Conservation (phyloP, 2,329 filamentous ascomycete genomes). For the Trichoderma atroviride region DNA sequence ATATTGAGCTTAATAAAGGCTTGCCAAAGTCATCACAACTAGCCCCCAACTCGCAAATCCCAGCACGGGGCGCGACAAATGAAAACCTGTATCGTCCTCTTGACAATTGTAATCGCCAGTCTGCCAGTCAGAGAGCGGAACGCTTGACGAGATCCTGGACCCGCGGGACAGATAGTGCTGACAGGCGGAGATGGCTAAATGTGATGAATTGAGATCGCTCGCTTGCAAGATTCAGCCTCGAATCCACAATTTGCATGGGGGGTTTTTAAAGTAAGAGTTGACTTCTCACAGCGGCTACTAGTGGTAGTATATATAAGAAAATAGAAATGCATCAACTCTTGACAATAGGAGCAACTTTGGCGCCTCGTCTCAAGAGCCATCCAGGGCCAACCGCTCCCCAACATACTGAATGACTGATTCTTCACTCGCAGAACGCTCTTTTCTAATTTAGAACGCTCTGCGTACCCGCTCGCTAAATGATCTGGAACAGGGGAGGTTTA, state of each 20-base stretch:
- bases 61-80: neutral
- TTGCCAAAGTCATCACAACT: neutral
- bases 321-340: neutral
- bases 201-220: slow-evolving; percentile 13
- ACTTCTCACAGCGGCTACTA: neutral
- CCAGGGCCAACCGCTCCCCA: neutral
- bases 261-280: neutral
- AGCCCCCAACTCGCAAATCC: neutral
- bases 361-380: neutral
- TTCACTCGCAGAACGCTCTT: neutral
- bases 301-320: slow-evolving; percentile 4
- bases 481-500: neutral
- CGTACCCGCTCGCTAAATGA: neutral
- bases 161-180: slow-evolving; percentile 20
- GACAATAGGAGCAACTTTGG: slow-evolving; percentile 1
- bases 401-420: neutral
- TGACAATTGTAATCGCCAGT: neutral
- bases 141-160: slow-evolving; percentile 1
- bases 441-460: neutral
- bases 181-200: slow-evolving; percentile 22
- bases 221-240: neutral
- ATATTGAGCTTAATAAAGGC: neutral
- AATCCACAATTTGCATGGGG: slow-evolving; percentile 15
- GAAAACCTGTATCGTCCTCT: neutral
- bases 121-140: neutral